Base-by-base conservation (phyloP, 129 eudicot genomes). In the Logfia minima region DNA sequence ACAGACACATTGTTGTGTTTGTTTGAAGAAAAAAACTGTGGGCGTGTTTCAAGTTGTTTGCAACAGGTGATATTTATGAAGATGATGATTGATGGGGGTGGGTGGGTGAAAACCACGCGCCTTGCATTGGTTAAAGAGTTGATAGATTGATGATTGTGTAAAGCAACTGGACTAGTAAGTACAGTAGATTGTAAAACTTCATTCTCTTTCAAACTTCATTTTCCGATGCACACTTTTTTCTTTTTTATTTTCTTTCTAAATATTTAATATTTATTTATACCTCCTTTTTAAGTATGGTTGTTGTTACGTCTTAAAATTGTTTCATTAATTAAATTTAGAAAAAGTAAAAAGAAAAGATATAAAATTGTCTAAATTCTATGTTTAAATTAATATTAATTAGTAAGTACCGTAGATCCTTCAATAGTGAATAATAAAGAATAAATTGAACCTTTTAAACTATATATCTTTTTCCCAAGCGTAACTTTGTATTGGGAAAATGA, bases 51-150 rank as follows among this genome's bases (percentile, higher is more conserved):
- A 48, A 48, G 55, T 48, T 48, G 55, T 48, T 48, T 48, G 55
- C 55, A 48, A 48, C 55, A 48, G 55, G 13, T 48, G 53, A 45
- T 45, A 45, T 45, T 11, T 13, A 16, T 28, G 22, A 64, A 4
- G 45, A 66, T 14, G 70, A 66, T 66, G 70, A 13, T 65, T 65
- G 70, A 65, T 31, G 70, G 70, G 37, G 70, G 70, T 32, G 14
- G 70, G 70, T 66, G 41, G 17, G 41, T 28, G 70, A 29, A 3
- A 26, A 35, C 11, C 21, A 29, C 19, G 70, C 41, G n/a, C 16
- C n/a, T 17, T 26, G 68, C 51, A 43, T 43, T 43, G n/a, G 55
- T 48, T 48, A 45, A 13, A 45, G 53, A 13, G 53, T 45, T 13
- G 41, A n/a, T 18, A 56, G 24, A 56, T 6, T n/a, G 22, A 21